Conservation (phyloP, 2,329 filamentous ascomycete species). For the Thielaviopsis cerberus region DNA sequence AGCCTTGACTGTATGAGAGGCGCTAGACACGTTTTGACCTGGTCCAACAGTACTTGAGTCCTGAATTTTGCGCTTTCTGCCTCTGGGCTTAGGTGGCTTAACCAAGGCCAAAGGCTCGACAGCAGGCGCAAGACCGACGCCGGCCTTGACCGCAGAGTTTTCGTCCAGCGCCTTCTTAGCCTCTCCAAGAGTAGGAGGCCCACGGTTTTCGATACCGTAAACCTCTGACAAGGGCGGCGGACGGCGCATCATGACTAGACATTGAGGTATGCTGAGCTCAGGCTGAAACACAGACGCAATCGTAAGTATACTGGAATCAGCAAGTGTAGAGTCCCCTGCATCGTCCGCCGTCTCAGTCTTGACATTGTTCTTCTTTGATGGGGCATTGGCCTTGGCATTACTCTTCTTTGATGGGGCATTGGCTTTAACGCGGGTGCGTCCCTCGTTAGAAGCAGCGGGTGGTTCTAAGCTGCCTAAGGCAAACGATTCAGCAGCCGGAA, state of each 20-base stretch:
- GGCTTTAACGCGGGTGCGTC: background rate
- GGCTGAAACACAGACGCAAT: background rate
- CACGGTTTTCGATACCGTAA: background rate
- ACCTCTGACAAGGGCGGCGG: background rate
- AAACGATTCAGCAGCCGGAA: background rate
- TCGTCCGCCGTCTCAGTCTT: background rate
- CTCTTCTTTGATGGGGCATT: background rate
- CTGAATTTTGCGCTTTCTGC: background rate
- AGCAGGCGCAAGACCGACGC: background rate
- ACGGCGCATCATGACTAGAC: background rate
- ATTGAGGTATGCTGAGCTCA: background rate
- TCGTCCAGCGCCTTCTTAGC: background rate
- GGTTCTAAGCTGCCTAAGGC: background rate
- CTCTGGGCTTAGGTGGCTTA: background rate
- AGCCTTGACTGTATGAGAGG: background rate
- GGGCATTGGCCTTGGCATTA: background rate
- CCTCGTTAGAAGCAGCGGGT: background rate
- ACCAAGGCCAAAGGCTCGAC: background rate
- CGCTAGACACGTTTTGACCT: background rate
- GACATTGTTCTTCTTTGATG: background rate
- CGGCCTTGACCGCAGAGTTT: background rate
- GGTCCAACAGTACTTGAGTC: background rate
- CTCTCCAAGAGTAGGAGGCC: background rate
- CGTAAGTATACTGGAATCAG: background rate
- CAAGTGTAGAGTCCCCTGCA: background rate